Evolutionary conservation across 2,329 filamentous ascomycete genomes (phyloP), one percentile per base, ranked within the genome.

Genomic region (Aureobasidium sp.): DNA sequence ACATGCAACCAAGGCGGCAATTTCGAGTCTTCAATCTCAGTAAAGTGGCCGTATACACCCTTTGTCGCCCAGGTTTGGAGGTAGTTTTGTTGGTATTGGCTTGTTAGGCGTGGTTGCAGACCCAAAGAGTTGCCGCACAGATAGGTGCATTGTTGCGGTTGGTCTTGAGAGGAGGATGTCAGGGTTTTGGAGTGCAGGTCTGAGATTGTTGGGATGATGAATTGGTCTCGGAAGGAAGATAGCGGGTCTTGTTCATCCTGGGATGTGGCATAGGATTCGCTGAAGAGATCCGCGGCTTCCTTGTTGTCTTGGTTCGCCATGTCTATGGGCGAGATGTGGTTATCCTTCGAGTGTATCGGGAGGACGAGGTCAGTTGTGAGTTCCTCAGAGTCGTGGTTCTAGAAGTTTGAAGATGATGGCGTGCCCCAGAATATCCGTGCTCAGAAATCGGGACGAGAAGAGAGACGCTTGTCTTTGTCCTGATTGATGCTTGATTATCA

Each of bases 51-150:
- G 42, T 87, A 85, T 23, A 96, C 91, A 19, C 87, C 91, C 65
- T 94, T 87, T 0, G 85, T 87, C 0, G 87, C 87, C 91, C 92
- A 96, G 3, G 89, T 90, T 63, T 87, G 82, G 1, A 95, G 81
- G 66, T 95, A 90, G 5, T 84, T 81, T 47, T 85, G 78, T 63
- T 95, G 75, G 64, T 89, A 85, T 17, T 80, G 75, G 19, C 81
- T 78, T 0, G 86, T 85, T 15, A 81, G 81, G 63, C 82, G 84
- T 46, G 92, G 90, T 71, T 96, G 91, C 4, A 93, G 82, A 38
- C 91, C 91, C 1, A 96, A 81, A 0, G 90, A 95, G 76, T 96
- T 95, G 60, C 92, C 92, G 65, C 90, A 93, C 64, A 96, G 85
- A 73, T 96, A 96, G 62, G 90, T 86, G 62, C 80, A 82, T 50